Conservation (phyloP, 1,284 basidiomycete genomes). For the Veloporphyrellus conicus region DNA sequence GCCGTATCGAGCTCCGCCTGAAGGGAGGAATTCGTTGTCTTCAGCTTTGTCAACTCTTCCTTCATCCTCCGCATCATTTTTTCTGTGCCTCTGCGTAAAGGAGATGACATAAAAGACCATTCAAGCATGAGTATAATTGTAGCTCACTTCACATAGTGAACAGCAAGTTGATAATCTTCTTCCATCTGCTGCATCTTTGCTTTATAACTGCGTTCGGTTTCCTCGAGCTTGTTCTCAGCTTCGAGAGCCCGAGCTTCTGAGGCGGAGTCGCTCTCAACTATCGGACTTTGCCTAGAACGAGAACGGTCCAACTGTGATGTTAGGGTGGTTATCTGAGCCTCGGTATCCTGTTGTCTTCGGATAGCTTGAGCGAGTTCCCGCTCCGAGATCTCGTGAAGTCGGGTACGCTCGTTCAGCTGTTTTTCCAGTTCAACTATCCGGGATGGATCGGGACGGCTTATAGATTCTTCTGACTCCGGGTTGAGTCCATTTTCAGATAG, state of each 20-base stretch:
- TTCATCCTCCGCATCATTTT: conserved; percentile 99
- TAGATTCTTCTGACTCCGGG: conserved; percentile 59
- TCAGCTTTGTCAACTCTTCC: conserved; percentile 88
- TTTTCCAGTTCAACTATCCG: conserved; percentile 69
- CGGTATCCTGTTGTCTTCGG: conserved; percentile 67
- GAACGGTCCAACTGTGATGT: conserved; percentile 64
- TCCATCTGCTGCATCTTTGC: conserved; percentile 80
- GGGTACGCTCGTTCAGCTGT: conserved; percentile 66
- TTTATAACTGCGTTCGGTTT: conserved; percentile 75
- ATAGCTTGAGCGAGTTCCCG: conserved; percentile 62
- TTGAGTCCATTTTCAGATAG: conserved; percentile 85
- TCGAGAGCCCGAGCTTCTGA: conserved; percentile 60
- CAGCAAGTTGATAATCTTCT: conserved; percentile 91
- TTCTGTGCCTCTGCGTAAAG: conserved; percentile 79
- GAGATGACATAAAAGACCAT: conserved; percentile 22
- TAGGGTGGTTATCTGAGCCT: conserved; percentile 62
- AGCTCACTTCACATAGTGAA: conserved; percentile 85
- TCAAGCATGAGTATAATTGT: conserved; percentile 8
- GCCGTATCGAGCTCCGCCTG: conserved; percentile 74
- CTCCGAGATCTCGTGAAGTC: conserved; percentile 71
- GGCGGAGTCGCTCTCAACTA: conserved; percentile 36
- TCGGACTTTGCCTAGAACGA: conserved; percentile 51
- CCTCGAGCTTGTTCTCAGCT: conserved; percentile 71
- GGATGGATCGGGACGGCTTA: conserved; percentile 43
- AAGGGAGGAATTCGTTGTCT: conserved; percentile 71